Evolutionary conservation across 371 early-diverging fungal species (phyloP).

Genomic region (Encephalitozoon intestinalis): DNA sequence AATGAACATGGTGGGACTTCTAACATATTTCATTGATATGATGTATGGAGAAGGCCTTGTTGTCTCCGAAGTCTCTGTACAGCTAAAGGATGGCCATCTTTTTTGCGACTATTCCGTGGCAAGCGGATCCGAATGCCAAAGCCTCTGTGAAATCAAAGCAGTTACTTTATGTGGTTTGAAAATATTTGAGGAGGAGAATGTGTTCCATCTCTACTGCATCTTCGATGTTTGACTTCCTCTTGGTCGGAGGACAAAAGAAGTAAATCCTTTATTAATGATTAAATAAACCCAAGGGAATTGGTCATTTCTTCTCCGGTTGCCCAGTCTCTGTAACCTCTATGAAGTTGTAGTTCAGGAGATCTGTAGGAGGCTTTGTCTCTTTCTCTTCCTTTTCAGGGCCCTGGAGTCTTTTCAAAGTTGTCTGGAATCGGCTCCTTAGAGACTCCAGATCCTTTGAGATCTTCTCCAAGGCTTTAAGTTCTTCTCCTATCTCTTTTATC

Average conservation of each 20-base stretch:
- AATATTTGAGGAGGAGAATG: neutral
- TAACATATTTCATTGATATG: neutral
- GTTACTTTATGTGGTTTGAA: neutral
- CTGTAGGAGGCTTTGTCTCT: neutral
- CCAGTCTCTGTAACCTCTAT: constrained; percentile 1
- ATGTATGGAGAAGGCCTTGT: neutral
- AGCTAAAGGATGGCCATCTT: neutral
- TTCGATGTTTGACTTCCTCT: neutral
- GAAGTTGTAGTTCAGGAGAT: constrained; percentile 7
- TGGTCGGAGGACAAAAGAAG: neutral
- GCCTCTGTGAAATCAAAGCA: constrained; percentile 7
- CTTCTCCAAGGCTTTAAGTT: neutral
- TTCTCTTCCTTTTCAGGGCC: neutral
- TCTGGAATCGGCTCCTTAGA: neutral
- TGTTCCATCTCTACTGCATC: neutral
- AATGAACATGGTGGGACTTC: neutral
- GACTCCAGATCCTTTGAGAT: neutral
- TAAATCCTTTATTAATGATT: neutral
- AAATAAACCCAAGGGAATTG: neutral
- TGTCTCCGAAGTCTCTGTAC: neutral
- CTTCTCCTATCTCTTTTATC: neutral
- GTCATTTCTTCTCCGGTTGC: neutral
- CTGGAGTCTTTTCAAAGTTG: neutral
- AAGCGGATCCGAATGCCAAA: neutral
- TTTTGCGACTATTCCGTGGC: neutral